These are phyloP conservation scores for Quercus mongolica DNA, from an alignment of 306 rosid genomes.

Conservation along the genomic window DNA sequence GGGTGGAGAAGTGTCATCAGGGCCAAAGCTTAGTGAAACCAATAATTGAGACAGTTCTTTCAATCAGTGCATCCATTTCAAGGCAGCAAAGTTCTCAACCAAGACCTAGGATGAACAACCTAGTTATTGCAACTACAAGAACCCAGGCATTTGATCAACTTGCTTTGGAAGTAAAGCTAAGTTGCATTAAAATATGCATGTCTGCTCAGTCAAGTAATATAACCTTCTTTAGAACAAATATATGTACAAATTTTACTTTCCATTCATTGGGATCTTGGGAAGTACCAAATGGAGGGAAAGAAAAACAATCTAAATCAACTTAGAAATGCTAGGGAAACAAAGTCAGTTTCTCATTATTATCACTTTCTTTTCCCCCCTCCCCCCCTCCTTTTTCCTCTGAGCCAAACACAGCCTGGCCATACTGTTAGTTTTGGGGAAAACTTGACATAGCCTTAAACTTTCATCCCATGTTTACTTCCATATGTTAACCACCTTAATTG, in stretches of 20 bases:
- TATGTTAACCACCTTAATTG: background rate
- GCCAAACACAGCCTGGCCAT: background rate
- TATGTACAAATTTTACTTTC: conserved; percentile 4
- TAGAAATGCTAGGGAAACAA: background rate
- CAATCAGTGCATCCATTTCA: background rate
- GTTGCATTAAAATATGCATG: background rate
- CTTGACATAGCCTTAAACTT: background rate
- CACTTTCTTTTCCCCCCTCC: background rate
- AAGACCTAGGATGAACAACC: background rate
- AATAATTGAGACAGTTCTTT: background rate
- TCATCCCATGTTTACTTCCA: background rate
- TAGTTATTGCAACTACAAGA: background rate
- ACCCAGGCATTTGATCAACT: background rate
- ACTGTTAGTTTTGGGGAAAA: background rate
- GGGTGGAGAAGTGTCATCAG: no score
- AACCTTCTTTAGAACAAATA: background rate
- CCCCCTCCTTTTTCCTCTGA: background rate
- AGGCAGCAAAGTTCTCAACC: background rate
- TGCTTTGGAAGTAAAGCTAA: background rate
- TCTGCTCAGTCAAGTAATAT: background rate
- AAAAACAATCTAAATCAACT: background rate
- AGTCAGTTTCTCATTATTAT: background rate
- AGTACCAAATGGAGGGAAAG: background rate
- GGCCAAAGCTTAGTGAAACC: background rate
- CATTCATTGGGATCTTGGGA: background rate